Conservation (phyloP, 192 early-diverging fungal genomes). For the Podila clonocystis region DNA sequence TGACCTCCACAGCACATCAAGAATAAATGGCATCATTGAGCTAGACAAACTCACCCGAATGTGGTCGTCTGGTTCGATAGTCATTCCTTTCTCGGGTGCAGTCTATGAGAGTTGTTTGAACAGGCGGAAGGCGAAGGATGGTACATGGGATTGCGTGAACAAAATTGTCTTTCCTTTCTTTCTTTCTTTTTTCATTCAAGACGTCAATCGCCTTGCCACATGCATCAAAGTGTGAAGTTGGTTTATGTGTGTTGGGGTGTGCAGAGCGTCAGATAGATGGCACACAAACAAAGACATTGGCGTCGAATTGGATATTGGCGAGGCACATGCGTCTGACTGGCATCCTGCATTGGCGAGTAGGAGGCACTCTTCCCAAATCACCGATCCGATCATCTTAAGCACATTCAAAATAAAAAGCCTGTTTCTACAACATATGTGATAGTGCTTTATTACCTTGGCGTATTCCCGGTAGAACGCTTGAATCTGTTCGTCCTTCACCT, state of each 20-base stretch:
- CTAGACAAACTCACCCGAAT: conserved; percentile 31
- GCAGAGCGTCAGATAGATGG: too few relatives aligned
- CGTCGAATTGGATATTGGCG: too few relatives aligned
- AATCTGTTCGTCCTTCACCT: conserved; percentile 46
- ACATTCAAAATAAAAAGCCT: background rate
- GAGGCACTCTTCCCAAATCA: too few relatives aligned
- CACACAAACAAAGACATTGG: too few relatives aligned
- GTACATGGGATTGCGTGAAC: background rate
- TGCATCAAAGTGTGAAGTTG: background rate
- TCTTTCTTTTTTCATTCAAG: background rate
- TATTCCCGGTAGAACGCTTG: conserved; percentile 45
- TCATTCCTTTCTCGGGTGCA: conserved; percentile 35
- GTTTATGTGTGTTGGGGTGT: background rate
- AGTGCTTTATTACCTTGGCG: conserved; percentile 24
- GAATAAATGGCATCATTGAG: too few relatives aligned
- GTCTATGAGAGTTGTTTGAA: conserved; percentile 25
- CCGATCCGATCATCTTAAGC: too few relatives aligned
- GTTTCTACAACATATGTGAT: too few relatives aligned
- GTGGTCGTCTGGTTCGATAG: conserved; percentile 44
- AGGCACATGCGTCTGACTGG: too few relatives aligned
- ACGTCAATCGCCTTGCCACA: background rate
- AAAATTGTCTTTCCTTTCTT: background rate
- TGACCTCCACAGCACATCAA: too few relatives aligned
- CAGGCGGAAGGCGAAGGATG: background rate
- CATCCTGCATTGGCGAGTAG: too few relatives aligned